These are phyloP conservation scores for Platanthera zijinensis DNA, from an alignment of 106 monocot species.

Conservation along the genomic window DNA sequence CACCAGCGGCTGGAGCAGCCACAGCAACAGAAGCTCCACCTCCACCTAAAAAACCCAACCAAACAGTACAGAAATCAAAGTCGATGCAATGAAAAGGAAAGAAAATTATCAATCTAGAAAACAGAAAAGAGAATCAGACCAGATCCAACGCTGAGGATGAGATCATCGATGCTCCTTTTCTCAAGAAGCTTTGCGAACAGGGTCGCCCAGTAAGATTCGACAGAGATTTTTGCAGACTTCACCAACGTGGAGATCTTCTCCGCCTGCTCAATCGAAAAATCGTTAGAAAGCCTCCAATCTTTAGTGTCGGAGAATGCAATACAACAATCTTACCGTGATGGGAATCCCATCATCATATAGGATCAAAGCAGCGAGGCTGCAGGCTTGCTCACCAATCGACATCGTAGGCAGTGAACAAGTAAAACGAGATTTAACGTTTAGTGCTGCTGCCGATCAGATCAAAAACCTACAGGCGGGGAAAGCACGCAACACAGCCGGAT, in stretches of 20 bases:
- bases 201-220: constrained; percentile 59
- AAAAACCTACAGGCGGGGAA: too few relatives aligned
- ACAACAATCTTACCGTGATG: constrained; percentile 32
- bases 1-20: constrained; percentile 12
- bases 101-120: background rate
- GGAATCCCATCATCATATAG: constrained; percentile 59
- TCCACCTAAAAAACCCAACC: background rate
- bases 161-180: constrained; percentile 47
- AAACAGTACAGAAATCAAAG: background rate
- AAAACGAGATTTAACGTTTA: too few relatives aligned
- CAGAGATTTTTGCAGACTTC: constrained; percentile 43
- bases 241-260: constrained; percentile 51
- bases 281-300: background rate
- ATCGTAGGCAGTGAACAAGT: background rate
- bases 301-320: background rate
- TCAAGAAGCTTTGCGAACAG: constrained; percentile 62
- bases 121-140: constrained; percentile 14
- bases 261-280: constrained; percentile 15
- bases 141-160: constrained; percentile 47
- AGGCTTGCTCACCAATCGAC: constrained; percentile 41
- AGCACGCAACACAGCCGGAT: too few relatives aligned
- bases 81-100: background rate
- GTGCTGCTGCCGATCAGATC: too few relatives aligned
- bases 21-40: constrained; percentile 15
- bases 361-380: constrained; percentile 53